phyloP scores from a whole-genome alignment of 140 eudicot genomes.

The Oenanthe javanica region DNA sequence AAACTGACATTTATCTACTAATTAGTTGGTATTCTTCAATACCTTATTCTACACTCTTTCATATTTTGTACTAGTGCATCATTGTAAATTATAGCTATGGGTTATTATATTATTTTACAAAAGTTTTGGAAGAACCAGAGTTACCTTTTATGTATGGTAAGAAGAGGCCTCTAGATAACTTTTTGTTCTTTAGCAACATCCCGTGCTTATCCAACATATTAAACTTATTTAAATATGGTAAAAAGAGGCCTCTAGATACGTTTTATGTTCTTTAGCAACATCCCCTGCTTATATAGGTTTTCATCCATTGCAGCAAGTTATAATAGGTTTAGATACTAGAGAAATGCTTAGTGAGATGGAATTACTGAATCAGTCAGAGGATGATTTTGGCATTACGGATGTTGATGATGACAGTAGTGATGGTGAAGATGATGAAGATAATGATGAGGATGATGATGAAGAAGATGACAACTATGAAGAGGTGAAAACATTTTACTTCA shows the following conservation, averaged over 20 bases:
- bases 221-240: no score
- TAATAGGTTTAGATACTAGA: slow-evolving; percentile 82
- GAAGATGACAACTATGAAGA: slow-evolving; percentile 28
- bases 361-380: slow-evolving; percentile 51
- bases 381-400: slow-evolving; percentile 45
- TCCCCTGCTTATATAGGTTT: slow-evolving; percentile 18
- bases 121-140: neutral
- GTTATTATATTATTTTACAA: neutral
- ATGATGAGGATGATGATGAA: slow-evolving; percentile 43
- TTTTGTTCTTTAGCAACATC: neutral
- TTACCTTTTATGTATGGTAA: no score
- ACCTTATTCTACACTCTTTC: neutral
- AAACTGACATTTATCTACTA: slow-evolving; percentile 4
- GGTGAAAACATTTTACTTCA: slow-evolving; percentile 11
- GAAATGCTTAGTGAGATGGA: slow-evolving; percentile 87
- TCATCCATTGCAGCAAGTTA: slow-evolving; percentile 77
- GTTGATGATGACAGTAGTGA: slow-evolving; percentile 45
- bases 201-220: slow-evolving; percentile 8
- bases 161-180: neutral
- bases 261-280: no score
- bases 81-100: neutral
- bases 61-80: neutral
- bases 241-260: no score
- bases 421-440: slow-evolving; percentile 25
- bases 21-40: neutral